Conservation (phyloP, 306 rosid genomes). For the Oemleria cerasiformis region DNA sequence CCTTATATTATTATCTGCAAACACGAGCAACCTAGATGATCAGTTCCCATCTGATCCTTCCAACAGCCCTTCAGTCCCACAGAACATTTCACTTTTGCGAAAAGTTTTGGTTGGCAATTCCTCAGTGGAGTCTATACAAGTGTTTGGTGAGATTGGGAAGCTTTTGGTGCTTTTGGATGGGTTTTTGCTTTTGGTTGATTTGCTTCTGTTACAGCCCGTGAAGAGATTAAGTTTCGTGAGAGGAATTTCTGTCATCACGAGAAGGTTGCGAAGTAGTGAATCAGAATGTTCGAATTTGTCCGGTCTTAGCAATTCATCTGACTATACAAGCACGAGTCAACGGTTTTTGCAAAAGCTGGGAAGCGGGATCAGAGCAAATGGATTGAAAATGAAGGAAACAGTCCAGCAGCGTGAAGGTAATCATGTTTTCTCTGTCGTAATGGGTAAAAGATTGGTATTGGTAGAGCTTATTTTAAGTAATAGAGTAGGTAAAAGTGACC, state of each 20-base stretch:
- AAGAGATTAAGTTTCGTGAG: conserved; percentile 54
- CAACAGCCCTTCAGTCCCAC: conserved; percentile 23
- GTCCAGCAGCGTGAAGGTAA: conserved; percentile 41
- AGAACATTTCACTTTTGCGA: conserved; percentile 44
- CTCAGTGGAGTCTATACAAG: conserved; percentile 47
- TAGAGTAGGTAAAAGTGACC: conserved; percentile 49
- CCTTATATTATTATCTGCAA: conserved; percentile 54
- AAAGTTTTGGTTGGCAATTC: conserved; percentile 48
- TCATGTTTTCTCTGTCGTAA: conserved; percentile 54
- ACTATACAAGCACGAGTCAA: conserved; percentile 42
- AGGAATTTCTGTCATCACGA: conserved; percentile 56
- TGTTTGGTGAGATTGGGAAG: conserved; percentile 50
- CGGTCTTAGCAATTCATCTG: conserved; percentile 23
- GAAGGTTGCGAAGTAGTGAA: conserved; percentile 48
- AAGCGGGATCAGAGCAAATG: conserved; percentile 56
- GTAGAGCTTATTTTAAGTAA: conserved; percentile 59
- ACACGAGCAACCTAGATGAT: conserved; percentile 20
- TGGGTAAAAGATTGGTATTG: conserved; percentile 65
- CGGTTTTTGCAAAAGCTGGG: conserved; percentile 73
- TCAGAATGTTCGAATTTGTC: conserved; percentile 45
- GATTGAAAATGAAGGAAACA: conserved; percentile 59
- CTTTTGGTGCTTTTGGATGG: conserved; percentile 69
- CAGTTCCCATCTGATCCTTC: conserved; percentile 19
- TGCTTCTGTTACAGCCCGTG: conserved; percentile 42
- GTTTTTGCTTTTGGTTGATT: conserved; percentile 61